Base-by-base conservation (phyloP, 805 yeast species). In the Ogataea allantospora region DNA sequence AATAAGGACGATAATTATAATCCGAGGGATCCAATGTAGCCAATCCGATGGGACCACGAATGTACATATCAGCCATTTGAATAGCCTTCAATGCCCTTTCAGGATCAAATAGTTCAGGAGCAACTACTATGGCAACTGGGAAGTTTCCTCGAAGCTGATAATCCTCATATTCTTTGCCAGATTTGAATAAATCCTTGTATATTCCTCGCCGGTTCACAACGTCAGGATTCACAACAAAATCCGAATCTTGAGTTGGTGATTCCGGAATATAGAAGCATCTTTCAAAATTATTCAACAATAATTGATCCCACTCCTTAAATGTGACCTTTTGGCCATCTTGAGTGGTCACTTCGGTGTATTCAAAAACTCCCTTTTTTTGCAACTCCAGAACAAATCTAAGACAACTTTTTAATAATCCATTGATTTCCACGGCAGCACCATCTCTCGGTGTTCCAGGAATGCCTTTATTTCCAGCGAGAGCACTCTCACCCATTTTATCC, bases 401-500 rank as follows among this genome's bases (percentile, higher is more conserved):
- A 1, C 86, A 64, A 61, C 95, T 85, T 64, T 89, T 89, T 55
- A 93, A 65, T 43, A 91, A 66, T 0, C 97, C 99, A 51, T 78
- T 88, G 40, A 91, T 83, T 62, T 91, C 99, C 39, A 91, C 71
- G 2, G 95, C 96, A 1, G 97, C 96, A 24, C 99, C 99, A 62
- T 89, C 96, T 57, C 99, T 76, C 16, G 99, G 98, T 0, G 98
- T 91, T 2, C 98, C 99, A 1, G 99, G 99, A 23, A 77, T 68
- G n/a, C 99, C 99, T 50, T 82, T 84, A 42, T 78, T 81, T 1
- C 83, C 82, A 0, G 98, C 96, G 39, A 64, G 70, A 23, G 62
- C 78, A 54, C 95, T 85, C 65, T 93, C 98, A 17, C 99, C 99
- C 98, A 91, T 91, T 65, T 91, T 91, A 64, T 91, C 99, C 96